Conservation (phyloP, 176 grass and related monocot species). For the Carex myosuroides region DNA sequence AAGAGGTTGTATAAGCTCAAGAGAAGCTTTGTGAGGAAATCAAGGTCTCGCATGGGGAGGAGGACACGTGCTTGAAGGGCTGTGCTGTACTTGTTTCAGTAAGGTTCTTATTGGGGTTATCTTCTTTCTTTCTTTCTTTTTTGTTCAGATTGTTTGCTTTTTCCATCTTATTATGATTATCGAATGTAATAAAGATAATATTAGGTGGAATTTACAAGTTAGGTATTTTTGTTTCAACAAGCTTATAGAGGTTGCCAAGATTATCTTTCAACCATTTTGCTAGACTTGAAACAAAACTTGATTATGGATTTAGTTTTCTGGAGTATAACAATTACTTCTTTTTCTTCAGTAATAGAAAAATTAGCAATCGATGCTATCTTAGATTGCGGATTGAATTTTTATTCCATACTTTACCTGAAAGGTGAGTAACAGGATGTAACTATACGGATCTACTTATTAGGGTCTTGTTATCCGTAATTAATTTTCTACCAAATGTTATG, state of each 20-base stretch:
- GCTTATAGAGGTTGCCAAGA: background rate
- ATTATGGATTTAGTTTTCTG: background rate
- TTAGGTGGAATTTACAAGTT: background rate
- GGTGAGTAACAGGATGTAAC: background rate
- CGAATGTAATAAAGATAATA: conserved; percentile 4
- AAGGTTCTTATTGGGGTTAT: conserved; percentile 12
- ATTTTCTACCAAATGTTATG: background rate
- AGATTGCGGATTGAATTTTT: background rate
- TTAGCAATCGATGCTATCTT: background rate
- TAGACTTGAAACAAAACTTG: background rate
- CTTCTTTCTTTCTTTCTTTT: background rate
- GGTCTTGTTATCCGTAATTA: background rate
- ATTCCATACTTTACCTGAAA: background rate
- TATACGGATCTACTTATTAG: background rate
- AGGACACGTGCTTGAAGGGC: conserved; percentile 23
- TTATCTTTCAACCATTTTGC: background rate
- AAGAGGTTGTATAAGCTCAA: conserved; percentile 73
- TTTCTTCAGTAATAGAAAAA: background rate
- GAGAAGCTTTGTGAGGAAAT: conserved; percentile 94
- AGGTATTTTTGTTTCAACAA: background rate
- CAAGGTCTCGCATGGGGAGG: conserved; percentile 37
- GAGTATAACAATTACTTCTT: background rate
- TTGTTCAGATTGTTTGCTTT: conserved; percentile 1
- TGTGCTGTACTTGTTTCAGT: conserved; percentile 22
- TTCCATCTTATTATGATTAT: conserved; percentile 14